phyloP scores from a whole-genome alignment of 345 rosid species.

The Geranium rotundifolium region DNA sequence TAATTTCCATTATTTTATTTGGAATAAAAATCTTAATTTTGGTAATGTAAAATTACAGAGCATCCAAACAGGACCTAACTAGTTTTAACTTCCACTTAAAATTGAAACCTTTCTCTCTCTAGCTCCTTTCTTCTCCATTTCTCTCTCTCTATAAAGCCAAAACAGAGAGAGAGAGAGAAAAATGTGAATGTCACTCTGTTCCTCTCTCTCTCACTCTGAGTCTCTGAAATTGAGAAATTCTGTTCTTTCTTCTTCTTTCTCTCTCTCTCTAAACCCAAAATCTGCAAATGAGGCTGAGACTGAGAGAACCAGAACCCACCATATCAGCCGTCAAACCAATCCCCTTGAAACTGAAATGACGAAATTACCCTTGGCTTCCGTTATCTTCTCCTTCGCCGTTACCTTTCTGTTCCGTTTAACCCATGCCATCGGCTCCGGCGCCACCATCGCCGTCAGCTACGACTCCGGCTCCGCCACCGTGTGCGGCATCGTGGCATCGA shows the following conservation, averaged over 20 bases:
- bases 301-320: conserved; percentile 14
- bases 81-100: too few species aligned
- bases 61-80: too few species aligned
- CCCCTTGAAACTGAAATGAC: conserved; percentile 29
- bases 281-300: conserved; percentile 38
- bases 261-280: neutral
- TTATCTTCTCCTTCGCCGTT: conserved; percentile 10
- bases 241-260: too few species aligned
- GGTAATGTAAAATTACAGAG: too few species aligned
- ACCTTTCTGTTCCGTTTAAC: conserved; percentile 6
- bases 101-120: too few species aligned
- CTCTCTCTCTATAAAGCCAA: conserved; percentile 6
- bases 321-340: conserved; percentile 2
- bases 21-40: too few species aligned
- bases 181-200: too few species aligned
- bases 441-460: conserved; percentile 57
- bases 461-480: conserved; percentile 43
- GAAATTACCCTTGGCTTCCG: conserved; percentile 14
- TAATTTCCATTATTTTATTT: too few species aligned
- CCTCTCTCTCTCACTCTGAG: conserved; percentile 11
- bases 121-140: neutral
- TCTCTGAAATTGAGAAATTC: neutral
- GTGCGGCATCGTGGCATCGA: conserved; percentile 46
- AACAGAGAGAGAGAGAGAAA: conserved; percentile 4
- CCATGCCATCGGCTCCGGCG: conserved; percentile 51